These are phyloP conservation scores for Cryptosporidium bovis DNA, from an alignment of 169 alveolate species.

Conservation along the genomic window DNA sequence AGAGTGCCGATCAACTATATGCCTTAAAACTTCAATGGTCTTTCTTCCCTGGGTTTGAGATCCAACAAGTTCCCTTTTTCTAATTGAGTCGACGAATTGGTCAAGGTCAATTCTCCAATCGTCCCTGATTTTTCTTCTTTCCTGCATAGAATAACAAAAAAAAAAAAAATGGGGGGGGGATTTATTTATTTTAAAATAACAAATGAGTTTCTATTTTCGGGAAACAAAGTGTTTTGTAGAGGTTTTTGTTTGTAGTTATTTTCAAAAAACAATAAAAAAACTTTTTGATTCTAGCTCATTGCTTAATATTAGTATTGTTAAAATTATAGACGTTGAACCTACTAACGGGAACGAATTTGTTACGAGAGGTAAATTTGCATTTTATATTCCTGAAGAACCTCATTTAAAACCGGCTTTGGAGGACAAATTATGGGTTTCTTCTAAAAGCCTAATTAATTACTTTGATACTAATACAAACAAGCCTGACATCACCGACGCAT, in stretches of 20 bases:
- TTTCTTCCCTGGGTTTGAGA: conserved; percentile 58
- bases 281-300: neutral
- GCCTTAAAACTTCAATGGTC: conserved; percentile 61
- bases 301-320: conserved; percentile 14
- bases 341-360: neutral
- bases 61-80: conserved; percentile 48
- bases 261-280: neutral
- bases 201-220: conserved; percentile 19
- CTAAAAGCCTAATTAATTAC: conserved; percentile 6
- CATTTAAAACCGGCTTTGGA: conserved; percentile 33
- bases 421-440: conserved; percentile 67
- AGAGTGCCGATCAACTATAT: conserved; percentile 40
- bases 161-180: conserved; percentile 4
- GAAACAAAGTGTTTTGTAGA: conserved; percentile 31
- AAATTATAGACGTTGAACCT: conserved; percentile 1
- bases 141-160: conserved; percentile 27
- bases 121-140: conserved; percentile 36
- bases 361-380: neutral
- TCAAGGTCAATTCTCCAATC: conserved; percentile 65
- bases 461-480: neutral
- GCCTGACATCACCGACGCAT: conserved; percentile 3
- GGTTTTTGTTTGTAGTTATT: conserved; percentile 42
- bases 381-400: conserved; percentile 53
- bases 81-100: conserved; percentile 22
- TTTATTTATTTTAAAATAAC: neutral